These are phyloP conservation scores for Nemania diffusa DNA, from an alignment of 2,329 filamentous ascomycete genomes.

Conservation along the genomic window DNA sequence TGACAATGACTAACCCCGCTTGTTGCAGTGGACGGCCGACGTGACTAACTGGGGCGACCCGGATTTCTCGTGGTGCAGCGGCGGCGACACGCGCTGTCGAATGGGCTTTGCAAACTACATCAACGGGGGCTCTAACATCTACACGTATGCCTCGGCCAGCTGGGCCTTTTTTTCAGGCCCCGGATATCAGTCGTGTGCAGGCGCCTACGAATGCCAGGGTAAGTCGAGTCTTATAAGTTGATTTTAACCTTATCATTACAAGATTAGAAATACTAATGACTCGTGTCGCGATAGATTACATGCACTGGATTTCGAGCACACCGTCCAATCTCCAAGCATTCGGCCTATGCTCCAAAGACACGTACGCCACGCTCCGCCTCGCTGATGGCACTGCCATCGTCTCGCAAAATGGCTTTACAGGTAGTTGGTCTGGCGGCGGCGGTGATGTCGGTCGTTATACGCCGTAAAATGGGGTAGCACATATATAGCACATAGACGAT, in stretches of 20 bases:
- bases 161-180: slow-evolving; percentile 58
- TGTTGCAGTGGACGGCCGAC: slow-evolving; percentile 50
- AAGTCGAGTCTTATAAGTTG: slow-evolving; percentile 31
- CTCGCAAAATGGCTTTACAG: slow-evolving; percentile 49
- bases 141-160: slow-evolving; percentile 54
- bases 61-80: slow-evolving; percentile 54
- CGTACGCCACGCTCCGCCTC: slow-evolving; percentile 50
- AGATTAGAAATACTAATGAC: slow-evolving; percentile 1
- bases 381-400: slow-evolving; percentile 50
- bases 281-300: slow-evolving; percentile 44
- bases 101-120: slow-evolving; percentile 58
- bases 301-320: slow-evolving; percentile 55
- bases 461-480: slow-evolving; percentile 26
- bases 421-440: slow-evolving; percentile 50
- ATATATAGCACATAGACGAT: background rate
- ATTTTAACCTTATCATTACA: background rate
- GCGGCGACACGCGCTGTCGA: slow-evolving; percentile 52
- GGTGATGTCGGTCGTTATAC: slow-evolving; percentile 54
- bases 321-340: slow-evolving; percentile 55
- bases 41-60: slow-evolving; percentile 54
- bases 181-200: slow-evolving; percentile 50
- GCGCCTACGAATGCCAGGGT: slow-evolving; percentile 50
- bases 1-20: background rate
- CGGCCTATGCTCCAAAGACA: slow-evolving; percentile 56
- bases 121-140: slow-evolving; percentile 55